Percentiles rank a stretch among this genome's conserved stretches.
Conservation (phyloP, 805 yeast genomes). For the Wickerhamomyces alni region DNA sequence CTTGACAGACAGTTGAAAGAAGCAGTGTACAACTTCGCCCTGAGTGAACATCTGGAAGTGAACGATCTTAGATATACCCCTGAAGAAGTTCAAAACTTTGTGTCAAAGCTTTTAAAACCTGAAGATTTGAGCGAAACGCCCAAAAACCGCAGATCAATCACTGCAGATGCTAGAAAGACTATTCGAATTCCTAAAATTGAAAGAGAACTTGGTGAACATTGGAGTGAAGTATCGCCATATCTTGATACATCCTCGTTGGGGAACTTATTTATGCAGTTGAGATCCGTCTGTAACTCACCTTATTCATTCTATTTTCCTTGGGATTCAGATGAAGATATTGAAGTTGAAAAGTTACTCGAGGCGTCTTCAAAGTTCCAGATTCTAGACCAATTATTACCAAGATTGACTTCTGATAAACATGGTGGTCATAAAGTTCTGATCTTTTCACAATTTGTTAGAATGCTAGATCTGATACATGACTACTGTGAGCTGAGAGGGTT, state of each 20-base stretch:
- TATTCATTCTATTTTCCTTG: constrained; percentile 80
- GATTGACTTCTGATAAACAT: constrained; percentile 30
- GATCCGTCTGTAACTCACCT: constrained; percentile 84
- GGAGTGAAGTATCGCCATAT: constrained; percentile 28
- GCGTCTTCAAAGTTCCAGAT: constrained; percentile 71
- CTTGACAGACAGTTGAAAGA: constrained; percentile 38
- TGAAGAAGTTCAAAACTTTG: constrained; percentile 35
- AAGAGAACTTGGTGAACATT: constrained; percentile 5
- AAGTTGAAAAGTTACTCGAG: constrained; percentile 35
- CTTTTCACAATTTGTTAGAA: constrained; percentile 80
- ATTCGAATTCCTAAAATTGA: neutral
- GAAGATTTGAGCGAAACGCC: constrained; percentile 15
- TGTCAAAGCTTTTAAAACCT: constrained; percentile 32
- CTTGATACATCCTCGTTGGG: constrained; percentile 48
- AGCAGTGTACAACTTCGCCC: constrained; percentile 38
- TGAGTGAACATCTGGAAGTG: constrained; percentile 44
- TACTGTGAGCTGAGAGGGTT: constrained; percentile 51
- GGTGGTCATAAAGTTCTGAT: constrained; percentile 65
- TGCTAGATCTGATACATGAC: constrained; percentile 77
- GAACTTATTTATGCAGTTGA: constrained; percentile 75
- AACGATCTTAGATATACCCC: constrained; percentile 26
- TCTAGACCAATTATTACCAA: constrained; percentile 54
- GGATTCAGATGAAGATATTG: constrained; percentile 33
- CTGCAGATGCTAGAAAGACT: neutral
- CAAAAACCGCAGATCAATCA: too few species aligned